Evolutionary conservation across 306 rosid species (phyloP), one percentile per base, ranked within the genome.

Genomic region (Trichosanthes cucumerina): DNA sequence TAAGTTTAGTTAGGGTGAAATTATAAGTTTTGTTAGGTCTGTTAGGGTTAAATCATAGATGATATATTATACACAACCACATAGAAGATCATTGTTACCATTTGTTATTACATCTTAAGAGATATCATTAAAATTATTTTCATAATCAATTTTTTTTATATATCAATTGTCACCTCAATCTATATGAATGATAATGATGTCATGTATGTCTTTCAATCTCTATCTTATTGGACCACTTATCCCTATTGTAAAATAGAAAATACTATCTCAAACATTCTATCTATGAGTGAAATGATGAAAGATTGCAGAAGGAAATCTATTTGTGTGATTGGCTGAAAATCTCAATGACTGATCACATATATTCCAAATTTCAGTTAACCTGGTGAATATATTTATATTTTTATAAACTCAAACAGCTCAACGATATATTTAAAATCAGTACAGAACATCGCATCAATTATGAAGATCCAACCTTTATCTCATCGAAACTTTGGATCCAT

Each of bases 361-460:
- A 68, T 41, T 68, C 46, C 31, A 41, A n/a, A 38, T 68, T 68
- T 68, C 50, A 68, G 50, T 66, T 34, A 66, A 66, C 73, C 62
- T 65, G 72, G 73, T 4, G 28, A 65, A 36, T 65, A 36, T 34
- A 34, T n/a, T n/a, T n/a, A 36, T 34, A 15, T 65, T 65, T 36
- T 28, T 28, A 28, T n/a, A 28, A 28, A 36, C 73, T 65, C 73
- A 38, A 65, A 38, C 73, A 65, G 73, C 73, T 19, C 73, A 38
- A 36, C 73, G 38, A 26, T 65, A 56, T 23, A 36, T 6, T 19
- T 34, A 34, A 36, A 36, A 65, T 65, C 73, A 9, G 49, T 65
- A 65, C 73, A 65, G 15, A 65, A 65, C 73, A 65, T 36, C 15
- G n/a, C 15, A 66, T 66, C 15, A 66, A 11, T 68, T 68, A 39